These are phyloP conservation scores for Podila epigama DNA, from an alignment of 192 early-diverging fungal genomes.

Conservation along the genomic window DNA sequence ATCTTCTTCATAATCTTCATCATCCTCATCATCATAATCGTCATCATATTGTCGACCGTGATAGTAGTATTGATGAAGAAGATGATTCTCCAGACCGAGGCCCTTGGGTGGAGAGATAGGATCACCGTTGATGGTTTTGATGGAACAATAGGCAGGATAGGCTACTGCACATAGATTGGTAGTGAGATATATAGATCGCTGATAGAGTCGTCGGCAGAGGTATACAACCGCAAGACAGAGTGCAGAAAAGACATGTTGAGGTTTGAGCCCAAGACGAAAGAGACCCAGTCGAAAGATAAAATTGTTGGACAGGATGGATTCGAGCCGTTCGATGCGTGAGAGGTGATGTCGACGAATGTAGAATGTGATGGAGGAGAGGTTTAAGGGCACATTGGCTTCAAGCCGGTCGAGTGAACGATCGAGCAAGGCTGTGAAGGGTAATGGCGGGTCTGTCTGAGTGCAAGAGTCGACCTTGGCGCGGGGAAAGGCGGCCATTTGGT, in stretches of 20 bases:
- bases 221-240: constrained; percentile 30
- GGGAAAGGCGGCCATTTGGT: constrained; percentile 33
- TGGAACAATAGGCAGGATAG: constrained; percentile 58
- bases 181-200: constrained; percentile 46
- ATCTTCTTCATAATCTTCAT: too few species aligned
- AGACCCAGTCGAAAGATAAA: constrained; percentile 30
- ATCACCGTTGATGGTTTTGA: constrained; percentile 52
- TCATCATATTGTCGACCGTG: too few species aligned
- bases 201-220: constrained; percentile 44
- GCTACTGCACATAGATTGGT: constrained; percentile 55
- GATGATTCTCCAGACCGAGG: constrained; percentile 24
- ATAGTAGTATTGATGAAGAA: too few species aligned
- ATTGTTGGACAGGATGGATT: constrained; percentile 30
- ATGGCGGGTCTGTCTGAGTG: constrained; percentile 40
- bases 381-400: constrained; percentile 49
- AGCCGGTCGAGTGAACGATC: constrained; percentile 36
- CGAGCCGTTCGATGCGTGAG: constrained; percentile 39
- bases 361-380: constrained; percentile 52
- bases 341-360: constrained; percentile 49
- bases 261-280: constrained; percentile 41
- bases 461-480: constrained; percentile 47
- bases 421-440: constrained; percentile 46
- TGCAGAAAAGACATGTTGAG: constrained; percentile 41
- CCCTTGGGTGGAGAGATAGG: constrained; percentile 23
- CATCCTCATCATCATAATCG: too few species aligned